These are phyloP conservation scores for Aspergillus egyptiacus DNA, from an alignment of 495 filamentous ascomycete species.

Conservation along the genomic window DNA sequence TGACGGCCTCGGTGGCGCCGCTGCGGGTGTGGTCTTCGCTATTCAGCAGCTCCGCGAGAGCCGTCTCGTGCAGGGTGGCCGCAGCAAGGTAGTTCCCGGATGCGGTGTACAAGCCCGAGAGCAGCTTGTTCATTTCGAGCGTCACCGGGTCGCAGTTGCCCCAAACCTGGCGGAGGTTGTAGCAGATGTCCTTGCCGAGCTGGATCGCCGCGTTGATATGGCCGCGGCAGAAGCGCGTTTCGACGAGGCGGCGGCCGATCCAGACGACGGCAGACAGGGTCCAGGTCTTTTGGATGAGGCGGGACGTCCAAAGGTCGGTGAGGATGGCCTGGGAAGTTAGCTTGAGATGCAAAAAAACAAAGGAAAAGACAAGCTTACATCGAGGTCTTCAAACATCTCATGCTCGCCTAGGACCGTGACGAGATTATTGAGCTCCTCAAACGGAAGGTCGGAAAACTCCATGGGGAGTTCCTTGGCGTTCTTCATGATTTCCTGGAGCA, in stretches of 20 bases:
- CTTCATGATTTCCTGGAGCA: constrained; percentile 47
- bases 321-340: constrained; percentile 39
- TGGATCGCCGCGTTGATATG: constrained; percentile 41
- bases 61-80: constrained; percentile 49
- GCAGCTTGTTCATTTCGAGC: constrained; percentile 49
- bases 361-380: constrained; percentile 32
- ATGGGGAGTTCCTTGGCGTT: constrained; percentile 45
- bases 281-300: constrained; percentile 56
- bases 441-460: constrained; percentile 46
- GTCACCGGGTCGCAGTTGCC: constrained; percentile 50
- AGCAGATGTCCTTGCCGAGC: constrained; percentile 55
- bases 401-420: constrained; percentile 53
- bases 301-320: constrained; percentile 53
- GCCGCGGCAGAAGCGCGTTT: constrained; percentile 49
- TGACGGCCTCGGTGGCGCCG: constrained; percentile 30
- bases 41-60: constrained; percentile 44
- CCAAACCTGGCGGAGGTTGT: constrained; percentile 56
- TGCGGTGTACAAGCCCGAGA: constrained; percentile 48
- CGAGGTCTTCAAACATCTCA: constrained; percentile 53
- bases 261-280: constrained; percentile 45
- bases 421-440: constrained; percentile 49
- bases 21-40: constrained; percentile 36
- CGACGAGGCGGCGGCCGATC: constrained; percentile 52
- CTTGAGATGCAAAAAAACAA: background rate
- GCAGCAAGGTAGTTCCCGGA: constrained; percentile 46